phyloP scores from a whole-genome alignment of 1,284 basidiomycete genomes.

The Papiliotrema laurentii region DNA sequence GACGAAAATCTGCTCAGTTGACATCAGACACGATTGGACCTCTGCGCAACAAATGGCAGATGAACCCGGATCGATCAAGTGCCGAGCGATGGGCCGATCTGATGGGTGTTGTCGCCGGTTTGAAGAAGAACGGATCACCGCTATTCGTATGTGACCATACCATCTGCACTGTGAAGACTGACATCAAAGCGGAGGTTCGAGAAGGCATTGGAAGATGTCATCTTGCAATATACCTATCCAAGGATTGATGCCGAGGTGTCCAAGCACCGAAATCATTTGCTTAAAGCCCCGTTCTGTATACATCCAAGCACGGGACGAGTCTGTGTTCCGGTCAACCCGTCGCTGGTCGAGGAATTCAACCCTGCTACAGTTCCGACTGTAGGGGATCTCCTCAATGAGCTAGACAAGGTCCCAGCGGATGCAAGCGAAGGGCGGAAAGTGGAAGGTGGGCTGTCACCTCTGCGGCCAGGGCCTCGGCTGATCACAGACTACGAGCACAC shows the following conservation, averaged over 20 bases:
- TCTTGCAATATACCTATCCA: conserved; percentile 94
- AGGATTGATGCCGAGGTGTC: conserved; percentile 95
- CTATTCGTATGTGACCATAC: conserved; percentile 18
- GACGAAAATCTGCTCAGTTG: not conserved
- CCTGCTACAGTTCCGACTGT: conserved; percentile 84
- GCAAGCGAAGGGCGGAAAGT: conserved; percentile 23
- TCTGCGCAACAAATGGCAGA: conserved; percentile 63
- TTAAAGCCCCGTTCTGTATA: conserved; percentile 95
- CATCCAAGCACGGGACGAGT: conserved; percentile 95
- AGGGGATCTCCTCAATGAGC: conserved; percentile 70
- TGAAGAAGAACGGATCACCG: conserved; percentile 31
- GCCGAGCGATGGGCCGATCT: conserved; percentile 71
- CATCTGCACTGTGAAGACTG: conserved; percentile 1
- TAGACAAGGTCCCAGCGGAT: conserved; percentile 55
- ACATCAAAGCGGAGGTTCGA: conserved; percentile 30
- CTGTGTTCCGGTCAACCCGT: conserved; percentile 87
- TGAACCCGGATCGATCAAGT: conserved; percentile 56
- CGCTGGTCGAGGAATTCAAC: conserved; percentile 73
- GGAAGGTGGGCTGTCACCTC: conserved; percentile 17
- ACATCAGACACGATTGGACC: conserved; percentile 47
- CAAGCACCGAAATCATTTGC: conserved; percentile 93
- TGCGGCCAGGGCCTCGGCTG: conserved; percentile 51
- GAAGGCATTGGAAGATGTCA: conserved; percentile 71
- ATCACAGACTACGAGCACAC: conserved; percentile 52
- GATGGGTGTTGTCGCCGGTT: conserved; percentile 24